Evolutionary conservation across 306 rosid genomes (phyloP).

Genomic region (Cucumis sativus): DNA sequence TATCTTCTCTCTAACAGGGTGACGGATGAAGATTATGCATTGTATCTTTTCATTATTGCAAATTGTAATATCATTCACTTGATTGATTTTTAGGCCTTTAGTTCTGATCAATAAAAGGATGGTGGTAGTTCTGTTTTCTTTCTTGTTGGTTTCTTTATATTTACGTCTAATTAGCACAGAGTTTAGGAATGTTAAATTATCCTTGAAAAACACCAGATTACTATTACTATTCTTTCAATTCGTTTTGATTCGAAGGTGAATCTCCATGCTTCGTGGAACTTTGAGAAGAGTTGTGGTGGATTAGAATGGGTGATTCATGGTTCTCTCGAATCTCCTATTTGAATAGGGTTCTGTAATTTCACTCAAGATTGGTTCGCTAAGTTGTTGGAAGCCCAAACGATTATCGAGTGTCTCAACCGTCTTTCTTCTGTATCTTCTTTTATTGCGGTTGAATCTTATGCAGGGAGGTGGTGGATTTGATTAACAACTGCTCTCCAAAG

Average conservation of each 20-base stretch:
- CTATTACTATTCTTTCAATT: not conserved
- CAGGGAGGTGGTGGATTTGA: too few relatives aligned
- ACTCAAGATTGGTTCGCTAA: too few relatives aligned
- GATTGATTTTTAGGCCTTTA: not conserved
- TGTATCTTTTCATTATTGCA: not conserved
- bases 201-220: not conserved
- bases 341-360: too few relatives aligned
- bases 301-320: too few relatives aligned
- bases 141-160: not conserved
- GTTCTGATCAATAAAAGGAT: not conserved
- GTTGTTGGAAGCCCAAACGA: too few relatives aligned
- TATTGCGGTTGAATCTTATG: too few relatives aligned
- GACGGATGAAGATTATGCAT: not conserved
- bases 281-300: too few relatives aligned
- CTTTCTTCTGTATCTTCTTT: too few relatives aligned
- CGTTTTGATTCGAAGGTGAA: not conserved
- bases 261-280: not conserved
- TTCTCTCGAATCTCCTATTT: too few relatives aligned
- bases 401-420: too few relatives aligned
- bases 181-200: not conserved
- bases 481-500: too few relatives aligned
- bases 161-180: not conserved
- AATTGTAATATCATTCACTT: not conserved
- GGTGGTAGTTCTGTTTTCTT: not conserved
- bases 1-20: not conserved